Percentiles rank a stretch among this genome's conserved stretches.
Conservation (phyloP, 805 yeast species). For the Kuraishia molischiana region DNA sequence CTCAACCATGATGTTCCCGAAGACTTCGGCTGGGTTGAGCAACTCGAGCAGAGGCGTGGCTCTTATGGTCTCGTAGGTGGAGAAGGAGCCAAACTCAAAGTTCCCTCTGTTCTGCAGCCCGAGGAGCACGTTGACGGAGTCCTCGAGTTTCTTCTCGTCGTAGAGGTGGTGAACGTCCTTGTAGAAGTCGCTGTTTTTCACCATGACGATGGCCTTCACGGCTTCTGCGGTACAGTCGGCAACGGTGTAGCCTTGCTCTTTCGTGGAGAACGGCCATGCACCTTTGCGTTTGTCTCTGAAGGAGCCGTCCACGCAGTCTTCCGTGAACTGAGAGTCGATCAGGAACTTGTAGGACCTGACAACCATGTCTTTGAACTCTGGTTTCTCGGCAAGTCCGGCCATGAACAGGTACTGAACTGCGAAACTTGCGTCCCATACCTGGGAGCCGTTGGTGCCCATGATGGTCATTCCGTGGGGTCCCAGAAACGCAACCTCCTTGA, state of each 20-base stretch:
- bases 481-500: constrained; percentile 71
- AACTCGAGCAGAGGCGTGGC: constrained; percentile 69
- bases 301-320: constrained; percentile 66
- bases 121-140: constrained; percentile 71
- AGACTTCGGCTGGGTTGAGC: constrained; percentile 94
- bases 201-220: constrained; percentile 88
- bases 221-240: constrained; percentile 97
- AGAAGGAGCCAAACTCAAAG: constrained; percentile 84
- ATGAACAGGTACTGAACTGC: constrained; percentile 72
- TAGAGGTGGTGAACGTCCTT: constrained; percentile 29
- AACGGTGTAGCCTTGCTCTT: constrained; percentile 92
- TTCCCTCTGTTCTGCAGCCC: constrained; percentile 68
- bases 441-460: constrained; percentile 97
- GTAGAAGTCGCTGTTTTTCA: constrained; percentile 52
- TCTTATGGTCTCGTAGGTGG: constrained; percentile 82
- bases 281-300: constrained; percentile 81
- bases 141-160: constrained; percentile 39
- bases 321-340: constrained; percentile 75
- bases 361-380: constrained; percentile 56
- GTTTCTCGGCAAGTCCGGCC: constrained; percentile 68
- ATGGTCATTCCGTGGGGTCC: constrained; percentile 88
- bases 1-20: constrained; percentile 97
- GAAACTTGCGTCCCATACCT: constrained; percentile 95
- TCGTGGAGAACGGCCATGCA: constrained; percentile 95
- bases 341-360: constrained; percentile 62